Conservation (phyloP, 179 eudicot genomes). For the Heliamphora ciliata region DNA sequence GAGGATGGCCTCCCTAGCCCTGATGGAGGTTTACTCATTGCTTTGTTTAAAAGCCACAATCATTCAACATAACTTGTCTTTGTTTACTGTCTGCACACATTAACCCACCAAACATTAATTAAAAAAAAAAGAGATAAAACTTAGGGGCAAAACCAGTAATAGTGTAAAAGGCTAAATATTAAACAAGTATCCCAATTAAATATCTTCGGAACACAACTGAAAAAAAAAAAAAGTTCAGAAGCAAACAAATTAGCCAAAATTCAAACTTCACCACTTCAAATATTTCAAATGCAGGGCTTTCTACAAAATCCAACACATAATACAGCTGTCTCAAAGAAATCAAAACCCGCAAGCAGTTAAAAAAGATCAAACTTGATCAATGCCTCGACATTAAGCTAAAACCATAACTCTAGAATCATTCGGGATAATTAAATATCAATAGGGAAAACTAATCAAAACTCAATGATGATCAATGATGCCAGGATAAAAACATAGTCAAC, state of each 20-base stretch:
- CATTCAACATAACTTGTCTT: constrained; percentile 19
- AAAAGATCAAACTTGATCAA: neutral
- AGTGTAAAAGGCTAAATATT: neutral
- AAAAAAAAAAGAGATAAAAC: neutral
- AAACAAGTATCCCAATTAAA: neutral
- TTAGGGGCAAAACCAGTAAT: neutral
- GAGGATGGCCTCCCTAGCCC: constrained; percentile 27
- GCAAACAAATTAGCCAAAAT: neutral
- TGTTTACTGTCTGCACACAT: neutral
- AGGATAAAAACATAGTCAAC: too few relatives aligned
- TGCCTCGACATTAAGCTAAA: neutral
- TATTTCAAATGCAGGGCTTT: neutral
- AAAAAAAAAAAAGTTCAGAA: neutral
- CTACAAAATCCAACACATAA: neutral
- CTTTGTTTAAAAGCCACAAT: constrained; percentile 19
- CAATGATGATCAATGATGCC: too few relatives aligned
- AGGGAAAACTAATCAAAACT: neutral
- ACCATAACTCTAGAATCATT: neutral
- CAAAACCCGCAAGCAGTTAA: neutral
- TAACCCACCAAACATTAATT: neutral
- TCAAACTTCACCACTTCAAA: neutral
- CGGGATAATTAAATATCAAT: neutral
- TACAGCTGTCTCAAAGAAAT: neutral
- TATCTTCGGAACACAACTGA: neutral
- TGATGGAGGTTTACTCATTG: constrained; percentile 25